phyloP scores from a whole-genome alignment of 371 early-diverging fungal species.

The Nosema bombycis region DNA sequence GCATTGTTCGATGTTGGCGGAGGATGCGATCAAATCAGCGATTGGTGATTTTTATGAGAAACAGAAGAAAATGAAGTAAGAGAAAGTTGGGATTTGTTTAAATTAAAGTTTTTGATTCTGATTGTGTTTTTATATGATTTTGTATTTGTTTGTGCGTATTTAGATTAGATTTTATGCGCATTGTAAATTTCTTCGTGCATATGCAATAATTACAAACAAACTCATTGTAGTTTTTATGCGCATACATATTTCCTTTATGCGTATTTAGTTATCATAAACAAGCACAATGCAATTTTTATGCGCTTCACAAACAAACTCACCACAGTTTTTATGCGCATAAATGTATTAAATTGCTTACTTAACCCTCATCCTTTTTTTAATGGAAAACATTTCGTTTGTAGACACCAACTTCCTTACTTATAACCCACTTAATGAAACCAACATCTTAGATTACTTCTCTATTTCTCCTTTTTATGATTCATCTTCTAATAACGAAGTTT shows the following conservation, averaged over 20 bases:
- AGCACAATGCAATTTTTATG: no score
- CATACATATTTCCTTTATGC: no score
- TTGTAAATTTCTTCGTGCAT: no score
- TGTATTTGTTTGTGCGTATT: no score
- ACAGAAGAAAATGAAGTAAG: conserved; percentile 22
- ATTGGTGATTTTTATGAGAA: conserved; percentile 73
- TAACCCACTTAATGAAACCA: conserved; percentile 66
- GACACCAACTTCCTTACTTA: conserved; percentile 56
- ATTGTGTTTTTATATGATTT: not conserved
- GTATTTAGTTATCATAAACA: not conserved
- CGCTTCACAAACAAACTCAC: no score
- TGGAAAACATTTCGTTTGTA: conserved; percentile 57
- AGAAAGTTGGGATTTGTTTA: not conserved
- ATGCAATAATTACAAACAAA: no score
- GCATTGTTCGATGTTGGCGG: conserved; percentile 95
- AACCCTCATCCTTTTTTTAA: not conserved
- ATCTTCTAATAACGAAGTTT: conserved; percentile 80
- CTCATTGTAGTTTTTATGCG: no score
- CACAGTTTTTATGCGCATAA: not conserved
- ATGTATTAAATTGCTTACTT: not conserved
- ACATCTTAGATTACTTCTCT: conserved; percentile 84
- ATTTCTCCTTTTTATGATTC: conserved; percentile 88
- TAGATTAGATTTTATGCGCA: no score
- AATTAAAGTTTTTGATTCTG: not conserved
- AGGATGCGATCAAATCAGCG: conserved; percentile 93